Evolutionary conservation across 257 asterid species (phyloP).

Genomic region (Apocynum venetum): DNA sequence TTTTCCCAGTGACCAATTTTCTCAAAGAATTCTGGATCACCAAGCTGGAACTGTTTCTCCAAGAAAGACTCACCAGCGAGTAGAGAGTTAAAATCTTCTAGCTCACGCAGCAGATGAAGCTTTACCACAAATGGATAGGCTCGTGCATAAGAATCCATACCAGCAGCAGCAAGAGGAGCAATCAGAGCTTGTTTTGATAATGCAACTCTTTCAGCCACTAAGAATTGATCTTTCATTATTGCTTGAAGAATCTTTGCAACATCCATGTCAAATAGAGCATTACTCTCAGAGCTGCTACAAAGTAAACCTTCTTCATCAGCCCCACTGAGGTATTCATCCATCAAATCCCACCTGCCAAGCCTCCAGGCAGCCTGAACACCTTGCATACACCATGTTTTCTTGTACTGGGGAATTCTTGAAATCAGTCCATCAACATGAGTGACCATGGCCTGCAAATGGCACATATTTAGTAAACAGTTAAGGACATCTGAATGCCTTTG

Average conservation of each 20-base stretch:
- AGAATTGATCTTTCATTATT: constrained; percentile 78
- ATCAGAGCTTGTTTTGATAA: constrained; percentile 85
- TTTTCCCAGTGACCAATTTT: constrained; percentile 79
- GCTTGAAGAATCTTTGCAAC: constrained; percentile 95
- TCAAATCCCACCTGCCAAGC: constrained; percentile 98
- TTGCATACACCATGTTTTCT: constrained; percentile 96
- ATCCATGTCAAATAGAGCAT: constrained; percentile 88
- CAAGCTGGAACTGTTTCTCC: constrained; percentile 44
- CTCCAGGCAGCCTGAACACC: constrained; percentile 99
- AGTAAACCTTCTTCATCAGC: constrained; percentile 85
- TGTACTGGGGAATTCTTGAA: constrained; percentile 66
- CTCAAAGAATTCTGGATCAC: constrained; percentile 62
- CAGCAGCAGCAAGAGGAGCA: constrained; percentile 99
- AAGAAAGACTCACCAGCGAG: constrained; percentile 83
- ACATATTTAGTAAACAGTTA: constrained; percentile 88
- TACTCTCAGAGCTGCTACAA: constrained; percentile 91
- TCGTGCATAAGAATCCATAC: constrained; percentile 98
- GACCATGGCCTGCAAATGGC: constrained; percentile 91
- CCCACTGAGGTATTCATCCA: constrained; percentile 81
- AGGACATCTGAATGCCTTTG: constrained; percentile 95
- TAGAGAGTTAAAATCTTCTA: constrained; percentile 80
- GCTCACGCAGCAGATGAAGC: constrained; percentile 95
- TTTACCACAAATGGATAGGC: constrained; percentile 94
- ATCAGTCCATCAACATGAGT: constrained; percentile 93
- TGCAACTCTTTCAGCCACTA: constrained; percentile 72